Base-by-base conservation (phyloP, 768 basidiomycete species). In the Mycena rebaudengoi region DNA sequence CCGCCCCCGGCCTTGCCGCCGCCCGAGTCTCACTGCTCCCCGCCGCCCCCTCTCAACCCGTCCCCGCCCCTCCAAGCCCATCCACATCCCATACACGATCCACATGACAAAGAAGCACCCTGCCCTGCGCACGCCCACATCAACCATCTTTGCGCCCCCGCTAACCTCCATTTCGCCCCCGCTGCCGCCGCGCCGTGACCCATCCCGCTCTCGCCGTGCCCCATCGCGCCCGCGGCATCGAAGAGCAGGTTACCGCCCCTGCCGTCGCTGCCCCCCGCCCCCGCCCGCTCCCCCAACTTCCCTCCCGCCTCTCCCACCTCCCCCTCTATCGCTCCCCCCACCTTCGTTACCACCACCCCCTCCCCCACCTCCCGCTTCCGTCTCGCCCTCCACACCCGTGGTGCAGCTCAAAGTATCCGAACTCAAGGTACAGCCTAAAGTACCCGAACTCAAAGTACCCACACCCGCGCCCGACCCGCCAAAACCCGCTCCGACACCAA, bases 1-100 rank as follows among this genome's bases (percentile, higher is more conserved):
- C 43, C 13, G 43, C 46, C 46, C 11, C 70, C 72, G 16, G 73
- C 70, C 35, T 74, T 80, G 5, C 76, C 79, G 1, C 74, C 79
- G 0, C 81, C 80, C n/a, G n/a, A n/a, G n/a, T n/a, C n/a, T n/a
- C n/a, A n/a, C 0, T 14, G 28, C 13, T 78, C 78, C 0, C 76
- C 75, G 0, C 78, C 77, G 14, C 77, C 76, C 5, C 73, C 62
- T 70, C 75, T 11, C 73, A 73, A 53, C 68, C 73, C 51, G 67
- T 76, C 68, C 44, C 69, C 69, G 16, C 64, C 64, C 3, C 60
- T 66, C 21, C 60, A 56, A n/a, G 37, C 59, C 66, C 30, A 49
- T 57, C 45, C 61, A 64, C 54, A 53, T 64, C 29, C 59, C 62
- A 14, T 51, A 54, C 41, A 65, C 58, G 2, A 65, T 65, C 21